These are phyloP conservation scores for Talaromyces rugulosus DNA, from an alignment of 2,329 filamentous ascomycete species.

Conservation along the genomic window DNA sequence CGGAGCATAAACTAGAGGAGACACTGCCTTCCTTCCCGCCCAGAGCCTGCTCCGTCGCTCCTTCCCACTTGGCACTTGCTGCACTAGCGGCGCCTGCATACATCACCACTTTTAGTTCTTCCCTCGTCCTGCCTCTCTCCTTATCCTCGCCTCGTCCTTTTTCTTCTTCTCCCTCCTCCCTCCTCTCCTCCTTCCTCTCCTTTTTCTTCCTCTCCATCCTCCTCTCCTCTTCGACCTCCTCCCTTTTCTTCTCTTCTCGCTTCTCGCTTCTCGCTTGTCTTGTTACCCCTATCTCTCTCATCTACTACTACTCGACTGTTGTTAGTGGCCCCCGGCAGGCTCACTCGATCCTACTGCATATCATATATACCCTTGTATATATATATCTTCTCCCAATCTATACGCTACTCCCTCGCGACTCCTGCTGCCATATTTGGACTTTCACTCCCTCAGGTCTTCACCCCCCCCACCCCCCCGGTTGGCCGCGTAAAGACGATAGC, in stretches of 20 bases:
- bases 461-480: no score
- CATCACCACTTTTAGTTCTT: not conserved
- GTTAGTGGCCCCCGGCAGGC: not conserved
- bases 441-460: conserved; percentile 1
- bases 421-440: conserved; percentile 1
- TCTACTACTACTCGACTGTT: conserved; percentile 1
- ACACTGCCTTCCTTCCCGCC: not conserved
- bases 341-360: not conserved
- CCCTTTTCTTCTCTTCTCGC: not conserved
- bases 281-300: not conserved
- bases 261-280: not conserved
- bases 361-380: conserved; percentile 2
- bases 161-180: not conserved
- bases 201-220: not conserved
- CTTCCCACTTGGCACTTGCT: not conserved
- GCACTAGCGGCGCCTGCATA: not conserved
- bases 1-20: not conserved
- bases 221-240: not conserved
- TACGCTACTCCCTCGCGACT: not conserved
- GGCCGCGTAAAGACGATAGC: conserved; percentile 14
- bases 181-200: not conserved
- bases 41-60: not conserved
- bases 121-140: not conserved
- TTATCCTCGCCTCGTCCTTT: not conserved
- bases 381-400: not conserved